Evolutionary conservation across 805 yeast genomes (phyloP).

Genomic region (Yamadazyma nakazawae): DNA sequence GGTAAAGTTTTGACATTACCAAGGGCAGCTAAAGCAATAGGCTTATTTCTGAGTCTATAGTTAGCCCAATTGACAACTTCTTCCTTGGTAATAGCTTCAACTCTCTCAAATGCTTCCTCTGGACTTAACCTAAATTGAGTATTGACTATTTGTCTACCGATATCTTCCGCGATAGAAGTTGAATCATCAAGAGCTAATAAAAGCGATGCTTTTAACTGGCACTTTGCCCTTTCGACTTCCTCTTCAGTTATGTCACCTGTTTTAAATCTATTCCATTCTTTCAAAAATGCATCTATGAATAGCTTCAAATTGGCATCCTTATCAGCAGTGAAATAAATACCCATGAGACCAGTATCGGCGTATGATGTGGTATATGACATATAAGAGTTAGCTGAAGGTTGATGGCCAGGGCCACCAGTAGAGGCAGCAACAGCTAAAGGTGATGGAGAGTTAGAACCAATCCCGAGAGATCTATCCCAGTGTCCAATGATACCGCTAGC

Average conservation of each 20-base stretch:
- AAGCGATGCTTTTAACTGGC: constrained; percentile 90
- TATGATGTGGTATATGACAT: constrained; percentile 97
- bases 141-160: constrained; percentile 94
- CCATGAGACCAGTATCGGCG: constrained; percentile 98
- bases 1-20: constrained; percentile 79
- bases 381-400: constrained; percentile 85
- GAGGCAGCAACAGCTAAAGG: constrained; percentile 71
- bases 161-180: constrained; percentile 95
- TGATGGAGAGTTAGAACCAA: constrained; percentile 81
- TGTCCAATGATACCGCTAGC: constrained; percentile 96
- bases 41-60: constrained; percentile 70
- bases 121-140: constrained; percentile 80
- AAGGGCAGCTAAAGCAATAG: constrained; percentile 85
- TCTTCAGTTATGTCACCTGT: constrained; percentile 72
- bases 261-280: constrained; percentile 87
- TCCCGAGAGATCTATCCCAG: constrained; percentile 92
- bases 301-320: constrained; percentile 61
- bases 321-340: constrained; percentile 87
- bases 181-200: constrained; percentile 89
- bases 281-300: constrained; percentile 69
- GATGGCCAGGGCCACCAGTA: constrained; percentile 51
- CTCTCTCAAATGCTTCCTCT: constrained; percentile 69
- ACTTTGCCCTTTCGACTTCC: constrained; percentile 91
- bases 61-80: constrained; percentile 90
- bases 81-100: constrained; percentile 70